Percentiles rank a stretch among this genome's conserved stretches.
Conservation (phyloP, 78 protist genomes). For the Emiliania huxleyi region DNA sequence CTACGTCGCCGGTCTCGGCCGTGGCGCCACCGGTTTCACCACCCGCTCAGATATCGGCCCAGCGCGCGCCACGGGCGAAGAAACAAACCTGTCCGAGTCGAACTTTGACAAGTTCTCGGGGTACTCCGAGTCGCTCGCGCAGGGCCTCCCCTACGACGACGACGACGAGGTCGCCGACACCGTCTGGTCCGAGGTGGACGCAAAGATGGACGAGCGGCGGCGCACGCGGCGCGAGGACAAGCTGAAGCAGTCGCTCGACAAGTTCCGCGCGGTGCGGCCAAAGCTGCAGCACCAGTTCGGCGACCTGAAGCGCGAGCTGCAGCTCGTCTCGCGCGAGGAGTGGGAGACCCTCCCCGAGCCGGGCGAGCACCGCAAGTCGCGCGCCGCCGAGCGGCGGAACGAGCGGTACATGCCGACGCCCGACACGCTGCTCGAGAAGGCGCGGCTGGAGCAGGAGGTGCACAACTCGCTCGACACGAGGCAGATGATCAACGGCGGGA, state of each 20-base stretch:
- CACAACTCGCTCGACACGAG: background rate
- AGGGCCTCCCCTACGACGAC: constrained; percentile 63
- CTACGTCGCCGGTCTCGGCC: constrained; percentile 89
- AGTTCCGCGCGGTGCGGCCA: constrained; percentile 59
- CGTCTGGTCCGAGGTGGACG: constrained; percentile 14
- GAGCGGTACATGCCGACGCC: constrained; percentile 44
- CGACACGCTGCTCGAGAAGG: constrained; percentile 48
- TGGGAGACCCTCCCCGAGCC: constrained; percentile 69
- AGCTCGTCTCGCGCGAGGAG: constrained; percentile 53
- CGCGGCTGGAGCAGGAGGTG: constrained; percentile 9
- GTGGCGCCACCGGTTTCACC: constrained; percentile 93
- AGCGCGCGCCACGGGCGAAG: constrained; percentile 28
- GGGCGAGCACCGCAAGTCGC: constrained; percentile 47
- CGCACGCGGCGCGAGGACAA: constrained; percentile 19
- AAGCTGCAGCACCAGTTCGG: constrained; percentile 77
- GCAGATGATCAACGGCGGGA: background rate
- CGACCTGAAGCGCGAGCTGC: constrained; percentile 74
- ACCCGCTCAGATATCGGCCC: constrained; percentile 91
- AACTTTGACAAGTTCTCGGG: constrained; percentile 86
- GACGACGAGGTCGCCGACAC: constrained; percentile 15
- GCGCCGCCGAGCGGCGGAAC: background rate
- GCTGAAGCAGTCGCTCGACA: constrained; percentile 30
- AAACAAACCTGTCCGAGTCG: constrained; percentile 33
- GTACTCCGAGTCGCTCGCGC: constrained; percentile 63
- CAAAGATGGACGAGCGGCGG: constrained; percentile 49